Evolutionary conservation across 2,329 filamentous ascomycete genomes (phyloP).

Genomic region (Arthrobotrys megalospora): DNA sequence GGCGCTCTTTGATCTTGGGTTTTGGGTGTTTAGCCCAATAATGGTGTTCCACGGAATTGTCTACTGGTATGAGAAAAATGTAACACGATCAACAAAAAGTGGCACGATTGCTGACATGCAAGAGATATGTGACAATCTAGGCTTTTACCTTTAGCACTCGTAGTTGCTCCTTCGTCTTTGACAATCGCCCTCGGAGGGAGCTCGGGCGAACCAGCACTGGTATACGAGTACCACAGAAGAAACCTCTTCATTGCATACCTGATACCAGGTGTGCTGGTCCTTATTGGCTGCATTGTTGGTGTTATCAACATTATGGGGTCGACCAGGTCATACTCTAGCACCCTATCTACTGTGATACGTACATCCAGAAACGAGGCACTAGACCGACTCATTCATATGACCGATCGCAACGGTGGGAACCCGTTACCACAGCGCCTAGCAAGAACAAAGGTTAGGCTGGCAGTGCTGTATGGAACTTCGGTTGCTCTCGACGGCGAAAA

Average conservation of each 20-base stretch:
- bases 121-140: constrained; percentile 14
- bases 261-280: constrained; percentile 31
- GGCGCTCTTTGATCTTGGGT: constrained; percentile 42
- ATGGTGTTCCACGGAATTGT: constrained; percentile 36
- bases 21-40: constrained; percentile 39
- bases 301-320: constrained; percentile 20
- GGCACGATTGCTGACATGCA: constrained; percentile 22
- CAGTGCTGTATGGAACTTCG: constrained; percentile 31
- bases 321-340: constrained; percentile 39
- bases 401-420: constrained; percentile 24
- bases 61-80: constrained; percentile 38
- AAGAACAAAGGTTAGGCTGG: constrained; percentile 32
- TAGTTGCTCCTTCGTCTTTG: constrained; percentile 11
- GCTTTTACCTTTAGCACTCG: constrained; percentile 39
- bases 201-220: constrained; percentile 1
- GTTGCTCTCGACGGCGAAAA: constrained; percentile 34
- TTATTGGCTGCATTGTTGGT: constrained; percentile 25
- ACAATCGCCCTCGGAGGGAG: constrained; percentile 7
- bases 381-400: constrained; percentile 12
- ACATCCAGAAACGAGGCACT: constrained; percentile 22
- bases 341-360: constrained; percentile 47
- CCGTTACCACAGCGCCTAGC: constrained; percentile 26
- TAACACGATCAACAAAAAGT: constrained; percentile 19
- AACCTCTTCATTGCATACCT: constrained; percentile 39
- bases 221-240: constrained; percentile 38